Percentiles rank a stretch among this genome's conserved stretches.
Conservation (phyloP, 441 rosid species). For the Kokia cookei region DNA sequence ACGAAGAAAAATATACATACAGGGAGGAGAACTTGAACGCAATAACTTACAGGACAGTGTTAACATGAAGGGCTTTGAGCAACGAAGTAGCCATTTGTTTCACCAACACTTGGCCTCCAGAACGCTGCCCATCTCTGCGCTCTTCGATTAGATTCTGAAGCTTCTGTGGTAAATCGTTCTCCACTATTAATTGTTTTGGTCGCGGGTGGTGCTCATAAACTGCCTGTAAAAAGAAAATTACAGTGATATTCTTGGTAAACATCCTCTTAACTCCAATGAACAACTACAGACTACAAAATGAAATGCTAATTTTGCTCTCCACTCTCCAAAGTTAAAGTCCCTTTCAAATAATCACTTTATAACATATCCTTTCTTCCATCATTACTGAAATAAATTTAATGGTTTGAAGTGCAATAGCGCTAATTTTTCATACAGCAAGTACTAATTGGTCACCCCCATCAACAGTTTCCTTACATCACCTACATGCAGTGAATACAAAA, state of each 20-base stretch:
- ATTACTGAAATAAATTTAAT: not conserved
- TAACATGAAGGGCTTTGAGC: slow-evolving; percentile 71
- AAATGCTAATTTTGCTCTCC: not conserved
- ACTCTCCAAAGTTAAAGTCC: not conserved
- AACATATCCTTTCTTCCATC: not conserved
- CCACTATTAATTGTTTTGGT: slow-evolving; percentile 95
- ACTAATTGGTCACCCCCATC: not conserved
- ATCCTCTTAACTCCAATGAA: not conserved
- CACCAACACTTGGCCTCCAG: slow-evolving; percentile 93
- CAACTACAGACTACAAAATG: not conserved
- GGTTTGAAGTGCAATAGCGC: not conserved
- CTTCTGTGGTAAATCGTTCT: slow-evolving; percentile 86
- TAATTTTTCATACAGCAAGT: not conserved
- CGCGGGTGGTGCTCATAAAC: slow-evolving; percentile 99
- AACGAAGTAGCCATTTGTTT: slow-evolving; percentile 99
- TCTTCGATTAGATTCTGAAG: slow-evolving; percentile 88
- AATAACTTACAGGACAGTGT: slow-evolving; percentile 51
- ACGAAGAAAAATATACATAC: slow-evolving; percentile 8
- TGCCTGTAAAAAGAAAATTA: slow-evolving; percentile 43
- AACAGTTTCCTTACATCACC: not conserved
- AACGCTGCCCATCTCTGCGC: slow-evolving; percentile 89
- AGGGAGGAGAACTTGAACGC: not conserved
- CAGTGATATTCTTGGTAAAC: not conserved
- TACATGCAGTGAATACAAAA: not conserved
- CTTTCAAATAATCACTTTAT: not conserved